A percentile compares a stretch with the other conserved stretches of the same genome.
phyloP scores from a whole-genome alignment of 2,329 filamentous ascomycete species.

The Alternaria arbusti region DNA sequence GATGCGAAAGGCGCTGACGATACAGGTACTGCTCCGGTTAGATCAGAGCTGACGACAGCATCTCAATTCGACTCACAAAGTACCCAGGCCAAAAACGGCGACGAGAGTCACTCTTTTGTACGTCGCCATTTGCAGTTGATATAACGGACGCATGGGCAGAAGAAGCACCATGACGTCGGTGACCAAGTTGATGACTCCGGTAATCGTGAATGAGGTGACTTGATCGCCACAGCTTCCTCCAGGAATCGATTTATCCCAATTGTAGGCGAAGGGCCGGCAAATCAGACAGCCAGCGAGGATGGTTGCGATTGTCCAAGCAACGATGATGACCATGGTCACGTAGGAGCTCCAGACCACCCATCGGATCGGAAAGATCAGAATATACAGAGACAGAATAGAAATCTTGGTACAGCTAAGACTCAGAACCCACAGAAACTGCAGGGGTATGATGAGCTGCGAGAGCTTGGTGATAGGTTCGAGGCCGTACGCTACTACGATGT shows the following conservation, averaged over 20 bases:
- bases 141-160: neutral
- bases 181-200: neutral
- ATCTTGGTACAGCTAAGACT: neutral
- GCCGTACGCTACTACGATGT: neutral
- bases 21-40: neutral
- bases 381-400: neutral
- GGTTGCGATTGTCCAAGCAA: neutral
- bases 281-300: neutral
- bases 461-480: neutral
- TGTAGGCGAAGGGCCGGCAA: slow-evolving; percentile 14
- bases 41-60: neutral
- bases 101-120: neutral
- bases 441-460: neutral
- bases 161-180: slow-evolving; percentile 1
- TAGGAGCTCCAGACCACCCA: neutral
- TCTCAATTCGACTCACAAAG: neutral
- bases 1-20: neutral
- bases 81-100: neutral
- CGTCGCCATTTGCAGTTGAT: neutral
- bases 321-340: neutral
- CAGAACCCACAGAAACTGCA: slow-evolving; percentile 1
- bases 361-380: neutral
- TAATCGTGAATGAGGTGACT: neutral
- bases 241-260: slow-evolving; percentile 32
- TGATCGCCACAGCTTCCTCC: slow-evolving; percentile 16